Base-by-base conservation (phyloP, 75 land plant genomes). In the Pinus taeda region DNA sequence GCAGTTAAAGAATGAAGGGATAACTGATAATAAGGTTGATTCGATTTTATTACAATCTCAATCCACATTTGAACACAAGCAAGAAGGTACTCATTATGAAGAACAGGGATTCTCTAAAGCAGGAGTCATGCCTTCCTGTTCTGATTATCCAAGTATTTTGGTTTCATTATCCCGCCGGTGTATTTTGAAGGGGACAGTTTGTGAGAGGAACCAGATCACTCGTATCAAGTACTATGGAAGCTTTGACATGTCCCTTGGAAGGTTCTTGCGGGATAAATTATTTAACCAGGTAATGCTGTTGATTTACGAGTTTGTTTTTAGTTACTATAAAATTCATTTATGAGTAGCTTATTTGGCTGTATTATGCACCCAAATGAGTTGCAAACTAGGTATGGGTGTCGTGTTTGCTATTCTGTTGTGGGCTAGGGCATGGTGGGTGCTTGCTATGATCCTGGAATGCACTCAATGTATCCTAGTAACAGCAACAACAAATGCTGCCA, bases 201-300 rank as follows among this genome's bases (percentile, higher is more conserved):
- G 98, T 88, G 88, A 93, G 81, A 81, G 82, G 62, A 90, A 81
- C 71, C 90, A 85, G 75, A 83, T 91, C 74, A 81, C 83, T 70
- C 93, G 93, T 61, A 93, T 97, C 22, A 88, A 91, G 73, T 95
- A 88, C 83, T 97, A 97, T 83, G 90, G 89, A 73, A 79, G 86
- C 70, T 87, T 81, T 75, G 99, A 97, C 87, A 84, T 84, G 84
- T 90, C 99, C 3, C 90, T 97, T 64, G 99, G 98, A 30, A 90
- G 82, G 60, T 95, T 89, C 75, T 65, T 97, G 70, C 80, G 60
- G 57, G 91, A 95, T 30, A 85, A 80, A 70, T 77, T 94, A 57
- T 87, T 90, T 76, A 87, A 85, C 72, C 86, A 85, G 87, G 99
- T 91, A 73, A 75, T 73, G 39, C 75, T 20, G 15, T 63, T 57